Evolutionary conservation across 2,329 filamentous ascomycete genomes (phyloP).

Genomic region (Cladosporium colombiae): DNA sequence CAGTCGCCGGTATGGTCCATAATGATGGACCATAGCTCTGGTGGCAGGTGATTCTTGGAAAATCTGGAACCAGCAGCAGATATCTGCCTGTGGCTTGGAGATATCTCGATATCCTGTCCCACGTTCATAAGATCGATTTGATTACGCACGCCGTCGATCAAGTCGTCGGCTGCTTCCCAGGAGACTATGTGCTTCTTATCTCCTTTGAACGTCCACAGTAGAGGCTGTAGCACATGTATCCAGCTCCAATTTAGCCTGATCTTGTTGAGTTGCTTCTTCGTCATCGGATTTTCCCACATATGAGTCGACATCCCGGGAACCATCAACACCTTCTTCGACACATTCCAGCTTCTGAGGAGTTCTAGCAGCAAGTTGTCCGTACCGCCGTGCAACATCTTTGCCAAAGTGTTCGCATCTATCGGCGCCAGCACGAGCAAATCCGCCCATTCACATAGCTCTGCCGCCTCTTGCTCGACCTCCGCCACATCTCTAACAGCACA

Average conservation of each 20-base stretch:
- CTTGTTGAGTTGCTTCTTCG: slow-evolving; percentile 82
- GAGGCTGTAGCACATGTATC: slow-evolving; percentile 77
- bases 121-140: slow-evolving; percentile 74
- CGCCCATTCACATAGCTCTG: slow-evolving; percentile 82
- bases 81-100: slow-evolving; percentile 35
- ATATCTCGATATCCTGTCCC: slow-evolving; percentile 66
- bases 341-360: slow-evolving; percentile 82
- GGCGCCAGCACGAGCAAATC: slow-evolving; percentile 82
- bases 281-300: slow-evolving; percentile 90
- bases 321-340: slow-evolving; percentile 79
- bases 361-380: slow-evolving; percentile 79
- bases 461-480: slow-evolving; percentile 45
- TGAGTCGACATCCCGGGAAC: slow-evolving; percentile 85
- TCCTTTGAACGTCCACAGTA: slow-evolving; percentile 76
- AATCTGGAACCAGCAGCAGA: slow-evolving; percentile 43
- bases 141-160: slow-evolving; percentile 74
- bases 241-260: slow-evolving; percentile 82
- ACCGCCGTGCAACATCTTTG: slow-evolving; percentile 83
- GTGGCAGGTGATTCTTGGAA: slow-evolving; percentile 59
- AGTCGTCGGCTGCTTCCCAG: slow-evolving; percentile 65
- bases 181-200: slow-evolving; percentile 52
- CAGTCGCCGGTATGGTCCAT: slow-evolving; percentile 84
- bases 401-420: slow-evolving; percentile 79
- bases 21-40: slow-evolving; percentile 87
- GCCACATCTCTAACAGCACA: slow-evolving; percentile 27